These are phyloP conservation scores for Candida bentonensis DNA, from an alignment of 805 yeast genomes.

Conservation along the genomic window DNA sequence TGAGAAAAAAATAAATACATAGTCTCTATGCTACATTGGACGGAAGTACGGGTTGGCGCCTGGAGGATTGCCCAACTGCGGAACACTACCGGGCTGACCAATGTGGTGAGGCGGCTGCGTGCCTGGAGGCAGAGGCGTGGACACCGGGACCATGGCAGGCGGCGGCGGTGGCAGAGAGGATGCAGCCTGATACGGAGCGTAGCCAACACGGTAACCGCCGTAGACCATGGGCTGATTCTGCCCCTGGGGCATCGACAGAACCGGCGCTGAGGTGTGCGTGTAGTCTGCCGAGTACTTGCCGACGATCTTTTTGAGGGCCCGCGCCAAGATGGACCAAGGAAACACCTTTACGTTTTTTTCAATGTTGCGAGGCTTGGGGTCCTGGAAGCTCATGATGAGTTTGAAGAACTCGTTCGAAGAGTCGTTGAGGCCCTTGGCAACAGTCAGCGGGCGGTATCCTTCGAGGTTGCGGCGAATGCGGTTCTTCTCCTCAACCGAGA, in stretches of 20 bases:
- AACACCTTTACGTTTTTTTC: constrained; percentile 61
- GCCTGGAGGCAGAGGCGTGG: background rate
- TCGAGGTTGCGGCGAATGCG: constrained; percentile 55
- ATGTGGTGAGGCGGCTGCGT: no score
- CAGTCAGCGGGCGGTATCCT: constrained; percentile 45
- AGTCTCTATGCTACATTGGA: background rate
- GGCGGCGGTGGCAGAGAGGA: background rate
- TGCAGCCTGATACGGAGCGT: background rate
- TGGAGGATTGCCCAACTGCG: background rate
- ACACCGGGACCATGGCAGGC: background rate
- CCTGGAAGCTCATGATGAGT: constrained; percentile 44
- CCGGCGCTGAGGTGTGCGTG: background rate
- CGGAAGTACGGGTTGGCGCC: background rate
- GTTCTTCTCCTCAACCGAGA: constrained; percentile 56
- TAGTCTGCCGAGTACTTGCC: constrained; percentile 35
- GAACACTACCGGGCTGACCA: background rate
- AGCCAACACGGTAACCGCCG: background rate
- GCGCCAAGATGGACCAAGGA: constrained; percentile 38
- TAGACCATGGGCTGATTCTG: background rate
- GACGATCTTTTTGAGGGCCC: constrained; percentile 42
- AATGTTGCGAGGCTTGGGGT: constrained; percentile 54
- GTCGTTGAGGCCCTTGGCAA: constrained; percentile 33
- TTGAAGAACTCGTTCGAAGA: constrained; percentile 25
- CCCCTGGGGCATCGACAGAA: background rate
- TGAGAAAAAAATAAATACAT: background rate